Conservation (phyloP, 139 green algal genomes). For the Diplosphaera chodatii region DNA sequence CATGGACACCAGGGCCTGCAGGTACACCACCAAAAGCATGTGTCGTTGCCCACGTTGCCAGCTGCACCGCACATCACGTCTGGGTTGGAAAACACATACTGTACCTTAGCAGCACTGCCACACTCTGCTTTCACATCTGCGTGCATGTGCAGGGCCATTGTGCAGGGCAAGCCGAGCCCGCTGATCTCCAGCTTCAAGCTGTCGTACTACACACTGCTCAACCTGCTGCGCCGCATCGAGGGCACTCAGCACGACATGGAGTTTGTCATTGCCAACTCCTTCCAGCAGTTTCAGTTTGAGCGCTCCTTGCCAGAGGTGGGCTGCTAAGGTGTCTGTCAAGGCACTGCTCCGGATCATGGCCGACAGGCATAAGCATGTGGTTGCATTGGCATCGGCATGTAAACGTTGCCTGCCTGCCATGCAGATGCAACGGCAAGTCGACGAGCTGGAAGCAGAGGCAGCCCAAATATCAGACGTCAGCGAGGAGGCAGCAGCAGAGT, state of each 20-base stretch:
- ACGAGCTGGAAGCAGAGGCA: constrained; percentile 18
- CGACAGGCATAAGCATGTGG: not conserved
- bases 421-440: constrained; percentile 24
- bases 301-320: constrained; percentile 44
- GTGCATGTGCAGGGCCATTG: constrained; percentile 26
- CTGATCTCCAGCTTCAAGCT: constrained; percentile 75
- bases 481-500: constrained; percentile 17
- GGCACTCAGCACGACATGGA: constrained; percentile 70
- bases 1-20: constrained; percentile 40
- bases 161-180: constrained; percentile 54
- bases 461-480: constrained; percentile 10
- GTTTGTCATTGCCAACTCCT: constrained; percentile 83
- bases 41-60: too few relatives aligned
- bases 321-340: too few relatives aligned
- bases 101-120: too few relatives aligned
- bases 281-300: constrained; percentile 93
- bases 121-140: not conserved
- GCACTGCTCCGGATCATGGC: not conserved
- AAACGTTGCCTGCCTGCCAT: not conserved
- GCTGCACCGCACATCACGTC: not conserved
- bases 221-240: constrained; percentile 77
- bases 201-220: constrained; percentile 92
- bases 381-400: too few relatives aligned
- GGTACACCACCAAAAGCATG: too few relatives aligned
- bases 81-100: not conserved